Evolutionary conservation across 2,329 filamentous ascomycete species (phyloP).

Genomic region (Ceratocystis albifundus): DNA sequence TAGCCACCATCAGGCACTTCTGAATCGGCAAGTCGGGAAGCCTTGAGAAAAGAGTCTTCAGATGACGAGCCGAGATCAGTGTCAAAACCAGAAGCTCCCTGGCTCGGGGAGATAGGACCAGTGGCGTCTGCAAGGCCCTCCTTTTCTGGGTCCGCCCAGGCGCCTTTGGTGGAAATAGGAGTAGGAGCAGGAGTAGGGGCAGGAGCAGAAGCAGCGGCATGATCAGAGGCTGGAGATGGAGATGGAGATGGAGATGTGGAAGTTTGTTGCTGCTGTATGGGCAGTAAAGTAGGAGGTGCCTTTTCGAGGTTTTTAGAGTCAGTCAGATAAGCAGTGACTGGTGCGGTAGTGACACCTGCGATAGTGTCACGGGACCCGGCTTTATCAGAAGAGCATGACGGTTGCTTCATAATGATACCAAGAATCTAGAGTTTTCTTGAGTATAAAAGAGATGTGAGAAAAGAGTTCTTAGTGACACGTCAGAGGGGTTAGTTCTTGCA

Average conservation of each 20-base stretch:
- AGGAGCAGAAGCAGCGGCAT: neutral
- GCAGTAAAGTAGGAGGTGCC: neutral
- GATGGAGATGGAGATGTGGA: neutral
- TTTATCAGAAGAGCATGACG: neutral
- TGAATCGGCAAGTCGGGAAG: conserved; percentile 37
- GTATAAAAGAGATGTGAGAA: neutral
- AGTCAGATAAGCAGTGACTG: neutral
- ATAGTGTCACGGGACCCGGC: neutral
- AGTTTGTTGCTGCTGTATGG: neutral
- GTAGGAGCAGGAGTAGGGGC: neutral
- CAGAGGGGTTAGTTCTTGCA: neutral
- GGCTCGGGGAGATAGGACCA: neutral
- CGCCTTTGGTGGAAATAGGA: neutral
- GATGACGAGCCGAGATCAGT: neutral
- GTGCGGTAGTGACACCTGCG: neutral
- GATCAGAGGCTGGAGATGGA: neutral
- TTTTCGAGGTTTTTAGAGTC: neutral
- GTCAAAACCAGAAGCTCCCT: neutral
- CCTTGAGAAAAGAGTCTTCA: conserved; percentile 29
- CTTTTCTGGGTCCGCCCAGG: conserved; percentile 10
- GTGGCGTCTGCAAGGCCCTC: neutral
- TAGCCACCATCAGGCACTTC: conserved; percentile 44
- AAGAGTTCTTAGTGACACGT: neutral
- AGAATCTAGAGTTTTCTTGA: neutral
- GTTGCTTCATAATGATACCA: neutral